Evolutionary conservation across 495 filamentous ascomycete genomes (phyloP).

Genomic region (Penicillium turbatum): DNA sequence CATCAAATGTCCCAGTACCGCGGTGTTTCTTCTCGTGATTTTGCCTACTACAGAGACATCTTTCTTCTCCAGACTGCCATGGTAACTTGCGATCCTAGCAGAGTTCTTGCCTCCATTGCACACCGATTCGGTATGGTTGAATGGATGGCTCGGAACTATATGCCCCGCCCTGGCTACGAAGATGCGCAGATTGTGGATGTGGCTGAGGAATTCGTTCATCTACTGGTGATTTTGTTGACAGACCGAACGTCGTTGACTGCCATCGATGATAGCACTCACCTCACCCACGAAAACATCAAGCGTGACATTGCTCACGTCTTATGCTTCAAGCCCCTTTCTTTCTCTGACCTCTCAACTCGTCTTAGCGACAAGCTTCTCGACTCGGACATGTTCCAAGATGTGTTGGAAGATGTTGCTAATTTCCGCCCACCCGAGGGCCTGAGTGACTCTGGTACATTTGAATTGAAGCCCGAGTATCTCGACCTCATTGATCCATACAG

Average conservation of each 20-base stretch:
- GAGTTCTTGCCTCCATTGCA: conserved; percentile 83
- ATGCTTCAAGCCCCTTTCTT: conserved; percentile 93
- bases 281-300: conserved; percentile 67
- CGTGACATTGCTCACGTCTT: conserved; percentile 90
- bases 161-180: conserved; percentile 65
- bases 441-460: conserved; percentile 88
- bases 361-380: conserved; percentile 52
- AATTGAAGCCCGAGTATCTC: conserved; percentile 78
- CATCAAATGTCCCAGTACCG: conserved; percentile 93
- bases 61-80: conserved; percentile 89
- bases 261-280: conserved; percentile 58
- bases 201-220: conserved; percentile 90
- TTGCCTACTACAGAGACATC: conserved; percentile 91
- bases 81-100: conserved; percentile 76
- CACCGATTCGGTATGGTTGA: conserved; percentile 84
- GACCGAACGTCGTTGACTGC: conserved; percentile 79
- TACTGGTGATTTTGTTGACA: conserved; percentile 84
- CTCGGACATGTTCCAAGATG: conserved; percentile 80
- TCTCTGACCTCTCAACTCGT: conserved; percentile 78
- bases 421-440: conserved; percentile 89
- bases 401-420: conserved; percentile 82
- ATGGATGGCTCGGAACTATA: conserved; percentile 84
- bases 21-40: conserved; percentile 79
- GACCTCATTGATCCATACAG: conserved; percentile 91
- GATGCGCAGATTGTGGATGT: conserved; percentile 84